Evolutionary conservation across 768 basidiomycete species (phyloP), one percentile per base, ranked within the genome.

Genomic region (Mrakia blollopis): DNA sequence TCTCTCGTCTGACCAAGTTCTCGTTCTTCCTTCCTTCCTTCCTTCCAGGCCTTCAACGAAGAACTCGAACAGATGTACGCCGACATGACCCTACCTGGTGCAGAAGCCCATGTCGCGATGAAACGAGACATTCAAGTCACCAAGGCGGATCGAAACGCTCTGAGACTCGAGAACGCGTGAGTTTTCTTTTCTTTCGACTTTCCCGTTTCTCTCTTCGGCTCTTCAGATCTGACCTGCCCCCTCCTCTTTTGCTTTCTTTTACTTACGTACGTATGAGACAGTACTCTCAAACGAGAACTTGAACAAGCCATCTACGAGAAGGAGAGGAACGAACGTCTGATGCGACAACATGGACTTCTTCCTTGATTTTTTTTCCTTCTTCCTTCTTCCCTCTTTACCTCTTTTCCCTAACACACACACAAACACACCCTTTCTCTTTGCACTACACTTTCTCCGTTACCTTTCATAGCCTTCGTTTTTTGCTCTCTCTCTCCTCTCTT

Each of bases 51-150:
- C 50, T 77, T 77, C 63, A 77, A 77, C 71, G 76, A 77, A 28
- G 76, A 77, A 37, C 72, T 77, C 28, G 76, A 77, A 52, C 76
- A 77, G 65, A 77, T 77, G 76, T 77, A 77, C 72, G 71, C 76
- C 39, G 76, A 77, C 44, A 77, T 77, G 76, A 77, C 71, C 18
- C 44, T 77, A 37, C 76, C 76, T 25, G 76, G 76, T 11, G 76
- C 76, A 41, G 76, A 77, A 37, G 62, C 76, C 50, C 71, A 77
- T 28, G 61, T 77, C 16, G 76, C 76, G 5, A 77, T 77, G 76
- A 77, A 77, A 41, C 62, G 76, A 16, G 76, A 77, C 63, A 61
- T 77, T 25, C 76, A 77, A 44, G 54, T 77, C 61, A 73, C 76
- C 37, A 77, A 77, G 60, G 76, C 76, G 35, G 76, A 77, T 50